phyloP scores from a whole-genome alignment of 2,329 filamentous ascomycete species.

The Penicillium sp. region DNA sequence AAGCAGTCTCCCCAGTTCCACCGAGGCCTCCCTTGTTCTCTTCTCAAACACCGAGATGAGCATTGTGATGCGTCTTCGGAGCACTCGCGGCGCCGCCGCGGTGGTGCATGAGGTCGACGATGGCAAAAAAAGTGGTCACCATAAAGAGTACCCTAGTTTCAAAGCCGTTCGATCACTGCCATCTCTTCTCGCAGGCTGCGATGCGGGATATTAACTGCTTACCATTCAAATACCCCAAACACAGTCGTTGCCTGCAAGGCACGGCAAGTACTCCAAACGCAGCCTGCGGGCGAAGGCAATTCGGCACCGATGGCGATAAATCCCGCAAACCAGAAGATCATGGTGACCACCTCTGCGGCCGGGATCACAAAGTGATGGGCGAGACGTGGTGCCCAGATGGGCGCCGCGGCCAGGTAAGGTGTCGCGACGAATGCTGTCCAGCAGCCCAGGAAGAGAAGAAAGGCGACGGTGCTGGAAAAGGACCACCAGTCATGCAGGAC shows the following conservation, averaged over 20 bases:
- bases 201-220: constrained; percentile 13
- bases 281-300: constrained; percentile 56
- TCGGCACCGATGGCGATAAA: constrained; percentile 72
- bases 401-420: constrained; percentile 66
- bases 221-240: constrained; percentile 51
- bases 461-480: constrained; percentile 62
- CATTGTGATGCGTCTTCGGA: constrained; percentile 26
- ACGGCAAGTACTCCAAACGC: constrained; percentile 56
- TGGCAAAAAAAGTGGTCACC: constrained; percentile 50
- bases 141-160: constrained; percentile 48
- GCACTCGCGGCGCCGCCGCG: constrained; percentile 27
- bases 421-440: constrained; percentile 71
- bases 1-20: too few species aligned
- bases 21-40: background rate
- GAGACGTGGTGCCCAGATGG: constrained; percentile 58
- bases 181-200: too few species aligned
- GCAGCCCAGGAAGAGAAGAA: constrained; percentile 73
- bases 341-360: constrained; percentile 66
- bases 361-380: constrained; percentile 66
- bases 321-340: constrained; percentile 87
- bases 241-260: constrained; percentile 54
- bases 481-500: constrained; percentile 47
- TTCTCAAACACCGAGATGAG: constrained; percentile 20
- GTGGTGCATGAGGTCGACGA: constrained; percentile 47
- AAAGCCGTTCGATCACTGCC: background rate